phyloP scores from a whole-genome alignment of 306 rosid genomes.

The Cucumis melo region DNA sequence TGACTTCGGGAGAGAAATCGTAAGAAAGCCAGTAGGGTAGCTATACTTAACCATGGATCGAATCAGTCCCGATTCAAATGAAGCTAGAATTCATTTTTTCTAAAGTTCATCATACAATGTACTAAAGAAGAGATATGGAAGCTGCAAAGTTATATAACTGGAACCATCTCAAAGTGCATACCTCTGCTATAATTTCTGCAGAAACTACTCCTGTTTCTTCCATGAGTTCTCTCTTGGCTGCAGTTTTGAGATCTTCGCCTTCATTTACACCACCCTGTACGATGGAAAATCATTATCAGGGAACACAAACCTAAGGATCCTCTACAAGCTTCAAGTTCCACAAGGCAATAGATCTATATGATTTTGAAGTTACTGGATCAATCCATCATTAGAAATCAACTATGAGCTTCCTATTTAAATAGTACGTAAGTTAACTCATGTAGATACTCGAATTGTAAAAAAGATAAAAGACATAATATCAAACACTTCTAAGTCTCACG shows the following conservation, averaged over 20 bases:
- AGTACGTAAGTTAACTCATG: background rate
- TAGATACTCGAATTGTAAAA: background rate
- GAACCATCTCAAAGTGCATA: constrained; percentile 7
- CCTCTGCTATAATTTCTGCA: constrained; percentile 71
- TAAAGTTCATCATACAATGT: background rate
- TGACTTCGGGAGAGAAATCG: constrained; percentile 65
- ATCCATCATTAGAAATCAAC: background rate
- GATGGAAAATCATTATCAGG: background rate
- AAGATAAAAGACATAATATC: background rate
- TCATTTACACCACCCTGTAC: constrained; percentile 73
- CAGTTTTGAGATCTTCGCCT: constrained; percentile 70
- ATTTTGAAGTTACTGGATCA: background rate
- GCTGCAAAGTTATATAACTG: background rate
- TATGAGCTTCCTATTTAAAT: background rate
- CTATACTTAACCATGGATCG: constrained; percentile 21
- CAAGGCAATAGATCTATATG: background rate
- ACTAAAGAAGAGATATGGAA: background rate
- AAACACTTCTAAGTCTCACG: background rate
- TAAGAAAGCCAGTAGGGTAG: constrained; percentile 72
- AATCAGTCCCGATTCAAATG: background rate
- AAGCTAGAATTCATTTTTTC: background rate
- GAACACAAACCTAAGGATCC: background rate
- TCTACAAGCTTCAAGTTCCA: background rate
- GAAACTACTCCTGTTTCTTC: constrained; percentile 86
- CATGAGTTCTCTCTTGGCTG: constrained; percentile 62